A percentile compares a stretch with the other conserved stretches of the same genome.
These are phyloP conservation scores for Ogataea methylovora DNA, from an alignment of 805 yeast genomes.

Conservation along the genomic window DNA sequence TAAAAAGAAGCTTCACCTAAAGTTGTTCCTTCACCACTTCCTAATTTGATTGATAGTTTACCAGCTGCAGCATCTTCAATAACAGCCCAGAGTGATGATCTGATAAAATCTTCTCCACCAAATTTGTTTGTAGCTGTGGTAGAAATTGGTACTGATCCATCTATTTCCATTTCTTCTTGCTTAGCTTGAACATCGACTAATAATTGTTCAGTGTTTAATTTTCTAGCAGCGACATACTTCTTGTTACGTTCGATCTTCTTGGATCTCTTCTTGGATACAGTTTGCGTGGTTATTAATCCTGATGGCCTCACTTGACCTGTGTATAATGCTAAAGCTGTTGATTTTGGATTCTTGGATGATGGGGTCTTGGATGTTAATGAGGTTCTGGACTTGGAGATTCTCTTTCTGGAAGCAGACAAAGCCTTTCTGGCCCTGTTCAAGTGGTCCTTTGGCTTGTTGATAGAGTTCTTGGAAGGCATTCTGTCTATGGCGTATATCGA, in stretches of 20 bases:
- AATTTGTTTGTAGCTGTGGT: constrained; percentile 14
- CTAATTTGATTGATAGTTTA: constrained; percentile 32
- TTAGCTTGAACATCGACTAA: constrained; percentile 42
- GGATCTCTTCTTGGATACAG: constrained; percentile 71
- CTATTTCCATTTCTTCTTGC: constrained; percentile 43
- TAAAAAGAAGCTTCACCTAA: constrained; percentile 65
- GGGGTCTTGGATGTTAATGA: constrained; percentile 12
- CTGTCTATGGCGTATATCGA: too few species aligned
- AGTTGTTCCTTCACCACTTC: constrained; percentile 71
- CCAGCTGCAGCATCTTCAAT: constrained; percentile 49
- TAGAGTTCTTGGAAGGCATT: constrained; percentile 79
- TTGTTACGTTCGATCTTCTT: constrained; percentile 75
- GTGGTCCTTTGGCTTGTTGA: constrained; percentile 71
- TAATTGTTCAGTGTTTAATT: constrained; percentile 26
- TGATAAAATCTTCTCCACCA: constrained; percentile 39
- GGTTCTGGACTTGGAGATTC: too few species aligned
- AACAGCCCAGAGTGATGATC: constrained; percentile 67
- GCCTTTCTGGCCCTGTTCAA: constrained; percentile 44
- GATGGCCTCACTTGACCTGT: constrained; percentile 22
- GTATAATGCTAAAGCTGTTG: constrained; percentile 35
- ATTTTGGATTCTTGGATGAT: constrained; percentile 15
- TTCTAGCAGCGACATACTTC: constrained; percentile 59
- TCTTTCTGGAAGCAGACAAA: constrained; percentile 41
- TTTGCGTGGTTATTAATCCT: constrained; percentile 39
- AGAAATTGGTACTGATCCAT: too few species aligned